Conservation (phyloP, 257 asterid genomes). For the Capsicum pubescens region DNA sequence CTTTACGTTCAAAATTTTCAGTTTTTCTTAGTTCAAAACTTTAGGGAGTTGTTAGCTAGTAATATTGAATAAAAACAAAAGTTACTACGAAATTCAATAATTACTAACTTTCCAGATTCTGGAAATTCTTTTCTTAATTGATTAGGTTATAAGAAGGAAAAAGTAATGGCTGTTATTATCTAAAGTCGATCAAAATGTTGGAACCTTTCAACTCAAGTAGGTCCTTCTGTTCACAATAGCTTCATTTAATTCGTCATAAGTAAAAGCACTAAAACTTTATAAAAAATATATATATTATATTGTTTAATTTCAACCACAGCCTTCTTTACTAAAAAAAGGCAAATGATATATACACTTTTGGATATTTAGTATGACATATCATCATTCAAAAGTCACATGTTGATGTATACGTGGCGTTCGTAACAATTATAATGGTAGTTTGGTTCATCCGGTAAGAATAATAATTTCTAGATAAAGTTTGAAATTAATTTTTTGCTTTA, state of each 20-base stretch:
- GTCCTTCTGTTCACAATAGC: background rate
- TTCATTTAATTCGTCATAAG: background rate
- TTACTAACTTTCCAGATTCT: constrained; percentile 13
- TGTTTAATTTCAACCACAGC: background rate
- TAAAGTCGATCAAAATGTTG: background rate
- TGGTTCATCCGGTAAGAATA: too few relatives aligned
- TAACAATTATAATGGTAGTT: background rate
- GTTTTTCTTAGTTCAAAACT: background rate
- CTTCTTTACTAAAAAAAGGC: background rate
- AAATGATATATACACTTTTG: background rate
- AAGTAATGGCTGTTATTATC: constrained; percentile 2
- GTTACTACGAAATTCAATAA: background rate
- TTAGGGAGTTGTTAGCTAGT: too few relatives aligned
- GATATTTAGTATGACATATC: constrained; percentile 1
- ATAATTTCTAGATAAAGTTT: too few relatives aligned
- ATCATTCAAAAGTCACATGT: background rate
- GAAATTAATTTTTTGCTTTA: too few relatives aligned
- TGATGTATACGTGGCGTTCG: background rate
- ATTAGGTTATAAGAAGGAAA: background rate
- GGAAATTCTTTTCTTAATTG: background rate
- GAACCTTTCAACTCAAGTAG: background rate
- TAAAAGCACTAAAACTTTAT: background rate
- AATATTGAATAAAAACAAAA: background rate
- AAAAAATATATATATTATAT: background rate
- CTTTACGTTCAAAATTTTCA: too few relatives aligned